Evolutionary conservation across 805 yeast species (phyloP), one percentile per base, ranked within the genome.

Genomic region (Candida saitoana): DNA sequence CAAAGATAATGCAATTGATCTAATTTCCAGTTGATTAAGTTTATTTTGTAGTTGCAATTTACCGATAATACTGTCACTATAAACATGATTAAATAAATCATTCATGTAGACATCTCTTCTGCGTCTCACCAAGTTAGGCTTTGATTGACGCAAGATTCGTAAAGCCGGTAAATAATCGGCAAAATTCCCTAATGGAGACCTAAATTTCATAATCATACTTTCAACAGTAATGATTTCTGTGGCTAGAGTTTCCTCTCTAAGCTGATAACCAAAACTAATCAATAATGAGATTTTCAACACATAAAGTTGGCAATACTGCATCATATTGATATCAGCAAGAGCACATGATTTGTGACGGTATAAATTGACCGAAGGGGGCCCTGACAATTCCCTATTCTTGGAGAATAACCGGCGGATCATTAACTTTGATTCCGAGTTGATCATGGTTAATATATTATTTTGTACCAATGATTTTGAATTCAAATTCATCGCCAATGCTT

Each of bases 1-100:
- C 83, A 84, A 78, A 0, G 90, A 81, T 32, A 84, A 63, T 53
- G 90, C 84, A 4, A 82, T 70, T 35, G 86, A 77, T 35, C 67
- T 66, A 38, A 79, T 54, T 51, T 82, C 87, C 6, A 59, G 58
- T 2, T 48, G 52, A 6, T 61, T 30, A 5, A 48, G 33, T 2
- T 29, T 15, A 5, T 40, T 1, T 32, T 31, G 36, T 3, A 29
- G 15, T 8, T 36, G 32, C n/a, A 59, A 49, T 31, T 49, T 49
- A 11, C 67, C 67, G n/a, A 66, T 59, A 16, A 73, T 53, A 33
- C 67, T 63, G n/a, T 49, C 49, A n/a, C 38, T 18, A 18, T 53
- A 51, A 36, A 59, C 62, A 39, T 55, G 57, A 16, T 60, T 44
- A 29, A 43, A 37, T 7, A 81, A 63, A 31, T 51, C 47, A 3